Conservation (phyloP, 2,329 filamentous ascomycete genomes). For the Falciphora oryzae region DNA sequence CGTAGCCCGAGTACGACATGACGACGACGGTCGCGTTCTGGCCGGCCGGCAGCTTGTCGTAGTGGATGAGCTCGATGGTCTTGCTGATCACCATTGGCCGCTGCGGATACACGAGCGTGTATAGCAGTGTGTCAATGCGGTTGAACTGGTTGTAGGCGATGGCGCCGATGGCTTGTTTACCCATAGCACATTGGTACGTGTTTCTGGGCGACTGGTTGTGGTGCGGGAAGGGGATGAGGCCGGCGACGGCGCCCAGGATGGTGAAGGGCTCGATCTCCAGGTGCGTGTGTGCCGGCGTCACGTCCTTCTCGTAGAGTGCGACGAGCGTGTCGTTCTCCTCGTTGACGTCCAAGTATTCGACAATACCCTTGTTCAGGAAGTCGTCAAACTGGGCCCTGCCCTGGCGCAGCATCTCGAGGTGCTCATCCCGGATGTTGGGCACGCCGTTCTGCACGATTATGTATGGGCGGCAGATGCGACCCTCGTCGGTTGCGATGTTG, state of each 20-base stretch:
- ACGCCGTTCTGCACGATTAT: constrained; percentile 89
- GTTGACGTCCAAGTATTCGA: constrained; percentile 97
- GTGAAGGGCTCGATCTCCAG: constrained; percentile 98
- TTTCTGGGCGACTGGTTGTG: constrained; percentile 99
- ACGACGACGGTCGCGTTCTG: constrained; percentile 97
- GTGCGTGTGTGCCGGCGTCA: constrained; percentile 80
- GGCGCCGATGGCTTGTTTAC: constrained; percentile 98
- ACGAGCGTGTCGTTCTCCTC: constrained; percentile 97
- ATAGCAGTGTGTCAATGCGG: constrained; percentile 91
- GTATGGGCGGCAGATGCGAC: constrained; percentile 89
- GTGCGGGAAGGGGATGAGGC: constrained; percentile 94
- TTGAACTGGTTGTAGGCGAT: constrained; percentile 98
- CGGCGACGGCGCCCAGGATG: constrained; percentile 88
- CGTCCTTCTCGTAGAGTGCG: constrained; percentile 79
- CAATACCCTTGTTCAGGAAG: constrained; percentile 80
- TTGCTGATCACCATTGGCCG: constrained; percentile 96
- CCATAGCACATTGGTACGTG: constrained; percentile 99
- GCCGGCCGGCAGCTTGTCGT: constrained; percentile 93
- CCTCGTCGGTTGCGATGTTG: constrained; percentile 95
- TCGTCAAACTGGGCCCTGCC: constrained; percentile 89
- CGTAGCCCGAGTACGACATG: constrained; percentile 99
- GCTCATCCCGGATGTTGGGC: constrained; percentile 71
- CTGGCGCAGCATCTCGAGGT: constrained; percentile 74
- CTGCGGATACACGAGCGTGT: constrained; percentile 96
- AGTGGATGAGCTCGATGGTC: constrained; percentile 93